Conservation (phyloP, 495 filamentous ascomycete species). For the Penicillium alfredii region DNA sequence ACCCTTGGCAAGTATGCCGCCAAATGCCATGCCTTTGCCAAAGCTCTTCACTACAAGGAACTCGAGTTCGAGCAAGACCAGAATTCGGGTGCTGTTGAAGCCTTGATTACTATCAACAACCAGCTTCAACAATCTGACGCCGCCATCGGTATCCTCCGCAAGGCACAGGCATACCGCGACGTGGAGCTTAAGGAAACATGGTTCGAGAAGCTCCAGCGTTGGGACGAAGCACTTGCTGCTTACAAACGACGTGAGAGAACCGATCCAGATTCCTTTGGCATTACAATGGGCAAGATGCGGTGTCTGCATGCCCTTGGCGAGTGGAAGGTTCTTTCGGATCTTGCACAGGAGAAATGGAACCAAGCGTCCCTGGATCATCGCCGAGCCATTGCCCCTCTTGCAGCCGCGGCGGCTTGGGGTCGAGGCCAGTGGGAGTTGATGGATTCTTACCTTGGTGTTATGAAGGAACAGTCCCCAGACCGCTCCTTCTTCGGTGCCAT, state of each 20-base stretch:
- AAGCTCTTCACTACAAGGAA: constrained; percentile 98
- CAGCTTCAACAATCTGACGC: constrained; percentile 96
- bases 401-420: constrained; percentile 96
- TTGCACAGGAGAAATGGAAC: constrained; percentile 90
- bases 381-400: constrained; percentile 81
- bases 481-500: constrained; percentile 97
- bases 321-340: constrained; percentile 83
- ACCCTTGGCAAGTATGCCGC: constrained; percentile 87
- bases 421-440: constrained; percentile 94
- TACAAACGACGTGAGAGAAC: constrained; percentile 74
- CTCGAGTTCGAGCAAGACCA: constrained; percentile 97
- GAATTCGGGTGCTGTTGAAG: constrained; percentile 90
- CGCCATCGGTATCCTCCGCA: constrained; percentile 91
- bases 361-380: constrained; percentile 79
- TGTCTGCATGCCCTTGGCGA: constrained; percentile 96
- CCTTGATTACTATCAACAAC: constrained; percentile 97
- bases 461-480: constrained; percentile 90
- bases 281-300: constrained; percentile 99
- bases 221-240: constrained; percentile 94
- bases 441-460: constrained; percentile 90
- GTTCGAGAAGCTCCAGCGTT: constrained; percentile 97
- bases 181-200: constrained; percentile 94
- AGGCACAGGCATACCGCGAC: constrained; percentile 90
- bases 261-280: constrained; percentile 73
- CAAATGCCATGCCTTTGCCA: constrained; percentile 95